Evolutionary conservation across 164 flowering plant genomes (phyloP).

Genomic region (Tetracentron sinense): DNA sequence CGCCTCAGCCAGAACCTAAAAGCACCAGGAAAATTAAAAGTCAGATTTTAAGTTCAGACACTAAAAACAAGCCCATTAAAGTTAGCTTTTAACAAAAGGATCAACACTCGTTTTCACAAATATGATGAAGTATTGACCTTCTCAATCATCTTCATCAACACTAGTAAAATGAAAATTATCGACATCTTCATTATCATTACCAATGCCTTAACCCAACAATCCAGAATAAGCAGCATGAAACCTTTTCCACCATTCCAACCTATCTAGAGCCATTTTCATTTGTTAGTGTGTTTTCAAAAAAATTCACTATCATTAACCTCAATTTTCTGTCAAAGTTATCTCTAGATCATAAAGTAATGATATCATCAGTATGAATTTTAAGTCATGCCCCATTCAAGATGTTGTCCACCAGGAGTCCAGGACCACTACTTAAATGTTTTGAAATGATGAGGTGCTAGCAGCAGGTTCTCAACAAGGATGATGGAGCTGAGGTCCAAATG

Average conservation of each 20-base stretch:
- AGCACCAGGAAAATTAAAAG: slow-evolving; percentile 16
- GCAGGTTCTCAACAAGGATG: neutral
- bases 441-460: neutral
- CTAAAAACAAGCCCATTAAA: neutral
- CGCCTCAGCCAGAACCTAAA: slow-evolving; percentile 44
- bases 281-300: no score
- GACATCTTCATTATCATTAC: neutral
- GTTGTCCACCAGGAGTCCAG: no score
- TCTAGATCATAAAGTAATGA: no score
- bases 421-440: neutral
- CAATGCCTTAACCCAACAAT: neutral
- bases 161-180: no score
- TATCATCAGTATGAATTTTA: no score
- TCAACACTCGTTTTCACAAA: neutral
- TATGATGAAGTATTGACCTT: neutral
- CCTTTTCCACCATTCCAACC: neutral
- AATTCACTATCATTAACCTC: no score
- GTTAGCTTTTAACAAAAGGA: neutral
- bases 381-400: no score
- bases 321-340: neutral
- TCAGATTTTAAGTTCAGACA: neutral
- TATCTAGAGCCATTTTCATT: neutral
- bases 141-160: neutral
- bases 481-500: neutral
- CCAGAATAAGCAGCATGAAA: neutral